Evolutionary conservation across 192 early-diverging fungal species (phyloP), one percentile per base, ranked within the genome.

Genomic region (Coemansia sp.): DNA sequence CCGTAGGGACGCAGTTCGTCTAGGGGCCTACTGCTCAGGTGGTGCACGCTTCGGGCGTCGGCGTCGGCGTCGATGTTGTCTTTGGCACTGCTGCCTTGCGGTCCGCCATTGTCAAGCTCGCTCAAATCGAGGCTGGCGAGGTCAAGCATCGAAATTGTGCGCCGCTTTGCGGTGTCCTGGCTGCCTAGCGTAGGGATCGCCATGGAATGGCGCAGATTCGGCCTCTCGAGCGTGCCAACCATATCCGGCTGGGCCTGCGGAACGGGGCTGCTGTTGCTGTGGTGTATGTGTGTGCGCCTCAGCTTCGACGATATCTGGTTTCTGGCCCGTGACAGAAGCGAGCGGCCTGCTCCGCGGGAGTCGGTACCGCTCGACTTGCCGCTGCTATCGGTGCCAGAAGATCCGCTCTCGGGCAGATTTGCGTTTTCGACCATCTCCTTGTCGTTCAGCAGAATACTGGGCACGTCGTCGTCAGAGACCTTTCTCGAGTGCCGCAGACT

Each of bases 311-410:
- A 54, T 23, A 79, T 29, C 56, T 58, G 51, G 23, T 39, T 64
- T 61, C 64, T 79, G 39, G 76, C 76, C 11, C 67, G 63, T n/a
- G 67, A 45, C n/a, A 73, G 16, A 24, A 78, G 59, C 30, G 59
- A 65, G 10, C 55, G 27, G 8, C 60, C 58, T 25, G n/a, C 19
- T 9, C 25, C 25, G n/a, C 58, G 45, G 0, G 25, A 1, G 8
- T 60, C 56, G 10, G 10, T 10, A 16, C 45, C 23, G n/a, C 42
- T 47, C 6, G 58, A 53, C 16, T 60, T 60, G 19, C 48, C 25
- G 20, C 30, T 55, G 58, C 30, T 58, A 42, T 59, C 35, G 29
- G 23, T 29, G 4, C 24, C 34, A 32, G 25, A 39, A 18, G 20
- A 57, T 39, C n/a, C 30, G 59, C 55, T 28, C 13, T 16, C 58